Evolutionary conservation across 2,329 filamentous ascomycete species (phyloP).

Genomic region (Colletotrichum higginsianum): DNA sequence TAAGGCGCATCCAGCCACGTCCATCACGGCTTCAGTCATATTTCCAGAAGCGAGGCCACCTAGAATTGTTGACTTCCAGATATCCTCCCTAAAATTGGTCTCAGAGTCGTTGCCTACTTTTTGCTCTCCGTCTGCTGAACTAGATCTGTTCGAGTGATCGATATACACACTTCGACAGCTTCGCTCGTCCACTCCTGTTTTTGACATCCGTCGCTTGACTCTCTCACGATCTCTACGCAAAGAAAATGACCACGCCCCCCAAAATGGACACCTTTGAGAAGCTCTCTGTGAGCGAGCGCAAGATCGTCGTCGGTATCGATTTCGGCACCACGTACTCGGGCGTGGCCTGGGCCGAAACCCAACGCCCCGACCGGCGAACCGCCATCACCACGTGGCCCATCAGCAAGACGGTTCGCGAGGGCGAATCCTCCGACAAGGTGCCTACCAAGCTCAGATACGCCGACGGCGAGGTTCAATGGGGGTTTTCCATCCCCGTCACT

Average conservation of each 20-base stretch:
- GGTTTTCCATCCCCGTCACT: constrained; percentile 61
- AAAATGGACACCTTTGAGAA: constrained; percentile 54
- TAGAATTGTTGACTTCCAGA: background rate
- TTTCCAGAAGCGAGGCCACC: background rate
- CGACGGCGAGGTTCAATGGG: constrained; percentile 62
- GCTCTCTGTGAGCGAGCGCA: constrained; percentile 53
- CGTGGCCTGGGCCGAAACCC: constrained; percentile 65
- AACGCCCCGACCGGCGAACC: constrained; percentile 57
- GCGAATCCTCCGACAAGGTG: constrained; percentile 62
- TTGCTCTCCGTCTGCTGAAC: no score
- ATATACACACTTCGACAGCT: background rate
- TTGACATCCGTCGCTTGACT: background rate
- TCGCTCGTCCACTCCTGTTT: background rate
- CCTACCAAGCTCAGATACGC: constrained; percentile 64
- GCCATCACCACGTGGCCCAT: constrained; percentile 63
- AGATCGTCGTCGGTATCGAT: constrained; percentile 68
- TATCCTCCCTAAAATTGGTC: background rate
- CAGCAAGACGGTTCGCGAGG: constrained; percentile 52
- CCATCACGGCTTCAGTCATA: background rate
- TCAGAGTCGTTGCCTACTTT: background rate
- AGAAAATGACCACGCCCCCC: background rate
- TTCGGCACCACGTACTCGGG: constrained; percentile 72
- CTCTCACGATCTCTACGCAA: background rate
- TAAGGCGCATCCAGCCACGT: background rate
- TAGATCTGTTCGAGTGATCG: background rate